phyloP scores from a whole-genome alignment of 2,329 filamentous ascomycete genomes.

The Tolypocladium album region DNA sequence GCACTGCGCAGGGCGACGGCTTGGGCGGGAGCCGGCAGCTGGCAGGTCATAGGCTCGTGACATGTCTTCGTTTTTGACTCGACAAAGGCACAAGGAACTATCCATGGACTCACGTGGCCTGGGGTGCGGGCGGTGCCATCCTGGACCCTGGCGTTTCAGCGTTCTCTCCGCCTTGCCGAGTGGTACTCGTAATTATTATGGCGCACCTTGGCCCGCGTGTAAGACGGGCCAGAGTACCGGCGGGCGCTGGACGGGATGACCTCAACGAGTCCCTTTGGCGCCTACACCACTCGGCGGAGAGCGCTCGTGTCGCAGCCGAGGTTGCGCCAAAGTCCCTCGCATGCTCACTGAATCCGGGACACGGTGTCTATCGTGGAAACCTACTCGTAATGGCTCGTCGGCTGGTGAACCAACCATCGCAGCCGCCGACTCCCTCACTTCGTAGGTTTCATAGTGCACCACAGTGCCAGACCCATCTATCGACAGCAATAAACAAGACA shows the following conservation, averaged over 20 bases:
- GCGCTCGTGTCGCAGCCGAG: neutral
- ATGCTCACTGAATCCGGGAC: neutral
- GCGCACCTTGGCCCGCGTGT: neutral
- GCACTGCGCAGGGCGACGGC: neutral
- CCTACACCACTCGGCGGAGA: neutral
- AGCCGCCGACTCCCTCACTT: neutral
- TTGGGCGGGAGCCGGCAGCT: neutral
- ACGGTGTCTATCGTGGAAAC: neutral
- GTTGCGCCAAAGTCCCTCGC: neutral
- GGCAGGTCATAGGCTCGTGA: neutral
- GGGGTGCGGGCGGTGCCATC: neutral
- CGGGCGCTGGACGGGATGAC: neutral
- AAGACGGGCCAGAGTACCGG: neutral
- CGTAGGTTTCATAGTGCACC: neutral
- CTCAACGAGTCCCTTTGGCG: neutral
- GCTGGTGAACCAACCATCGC: neutral
- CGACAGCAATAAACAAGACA: neutral
- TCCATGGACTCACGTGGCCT: neutral
- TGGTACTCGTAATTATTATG: neutral
- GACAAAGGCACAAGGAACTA: neutral
- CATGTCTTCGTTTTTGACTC: neutral
- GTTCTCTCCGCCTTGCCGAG: neutral
- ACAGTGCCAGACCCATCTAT: neutral
- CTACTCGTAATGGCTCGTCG: neutral
- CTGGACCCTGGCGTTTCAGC: conserved; percentile 3